Conservation (phyloP, 1,284 basidiomycete genomes). For the Microbotryum saponariae region DNA sequence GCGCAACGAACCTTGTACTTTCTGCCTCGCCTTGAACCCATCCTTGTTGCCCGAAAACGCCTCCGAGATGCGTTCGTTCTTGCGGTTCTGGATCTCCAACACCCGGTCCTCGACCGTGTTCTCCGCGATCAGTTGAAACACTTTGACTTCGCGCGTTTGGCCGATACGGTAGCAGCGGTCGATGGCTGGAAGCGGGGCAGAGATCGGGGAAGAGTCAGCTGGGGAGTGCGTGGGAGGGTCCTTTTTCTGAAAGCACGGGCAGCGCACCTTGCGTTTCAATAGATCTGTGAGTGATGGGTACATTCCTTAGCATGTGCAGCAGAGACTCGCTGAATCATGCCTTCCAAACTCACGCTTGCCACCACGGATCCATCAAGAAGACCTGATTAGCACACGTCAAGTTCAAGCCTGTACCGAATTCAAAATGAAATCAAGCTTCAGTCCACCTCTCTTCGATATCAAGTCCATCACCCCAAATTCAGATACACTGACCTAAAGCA, state of each 20-base stretch:
- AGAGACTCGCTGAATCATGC: not conserved
- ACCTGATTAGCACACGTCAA: conserved; percentile 28
- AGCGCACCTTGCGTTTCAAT: conserved; percentile 30
- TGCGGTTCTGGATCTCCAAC: conserved; percentile 35
- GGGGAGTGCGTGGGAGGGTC: too few species aligned
- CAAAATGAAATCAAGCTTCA: too few species aligned
- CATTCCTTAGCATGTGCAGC: too few species aligned
- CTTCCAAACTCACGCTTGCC: conserved; percentile 23
- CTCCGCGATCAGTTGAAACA: conserved; percentile 38
- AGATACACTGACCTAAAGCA: too few species aligned
- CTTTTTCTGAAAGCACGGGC: too few species aligned
- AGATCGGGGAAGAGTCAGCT: too few species aligned
- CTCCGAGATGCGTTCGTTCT: conserved; percentile 35
- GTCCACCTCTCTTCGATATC: too few species aligned
- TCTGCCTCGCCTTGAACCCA: conserved; percentile 7
- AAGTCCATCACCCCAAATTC: too few species aligned
- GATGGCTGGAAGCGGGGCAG: conserved; percentile 22
- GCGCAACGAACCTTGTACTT: not conserved
- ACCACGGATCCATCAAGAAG: conserved; percentile 34
- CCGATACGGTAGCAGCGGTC: conserved; percentile 40
- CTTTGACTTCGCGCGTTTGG: conserved; percentile 32
- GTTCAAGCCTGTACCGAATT: conserved; percentile 17
- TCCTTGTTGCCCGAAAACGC: conserved; percentile 31
- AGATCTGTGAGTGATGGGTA: conserved; percentile 1
- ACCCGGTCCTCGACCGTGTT: conserved; percentile 38